Conservation (phyloP, 1,139 yeast species). For the Candida gigantensis region DNA sequence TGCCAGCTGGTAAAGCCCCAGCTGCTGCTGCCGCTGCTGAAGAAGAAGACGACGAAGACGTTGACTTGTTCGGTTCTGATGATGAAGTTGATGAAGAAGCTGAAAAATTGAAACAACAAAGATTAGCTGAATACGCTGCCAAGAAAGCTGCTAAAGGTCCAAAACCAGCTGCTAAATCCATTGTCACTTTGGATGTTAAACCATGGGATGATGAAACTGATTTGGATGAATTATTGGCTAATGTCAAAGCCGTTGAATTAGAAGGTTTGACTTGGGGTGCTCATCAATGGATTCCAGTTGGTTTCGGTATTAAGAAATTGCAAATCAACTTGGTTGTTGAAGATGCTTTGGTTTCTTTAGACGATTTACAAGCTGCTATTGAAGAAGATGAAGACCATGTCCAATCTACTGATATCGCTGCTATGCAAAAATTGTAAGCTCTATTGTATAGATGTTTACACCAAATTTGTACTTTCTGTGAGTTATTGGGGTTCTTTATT, state of each 20-base stretch:
- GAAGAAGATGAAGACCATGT: slow-evolving; percentile 99
- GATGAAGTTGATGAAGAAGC: slow-evolving; percentile 96
- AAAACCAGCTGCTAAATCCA: slow-evolving; percentile 97
- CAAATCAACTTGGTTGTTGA: slow-evolving; percentile 98
- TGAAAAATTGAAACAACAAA: slow-evolving; percentile 93
- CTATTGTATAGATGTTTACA: not conserved
- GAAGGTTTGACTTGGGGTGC: slow-evolving; percentile 99
- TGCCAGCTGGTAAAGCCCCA: slow-evolving; percentile 77
- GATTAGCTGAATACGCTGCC: slow-evolving; percentile 96
- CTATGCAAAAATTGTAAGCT: slow-evolving; percentile 92
- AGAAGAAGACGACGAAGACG: slow-evolving; percentile 86
- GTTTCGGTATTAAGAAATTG: slow-evolving; percentile 99
- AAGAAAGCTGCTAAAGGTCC: slow-evolving; percentile 97
- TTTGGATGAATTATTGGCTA: slow-evolving; percentile 81
- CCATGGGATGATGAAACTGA: slow-evolving; percentile 99
- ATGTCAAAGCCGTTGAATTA: slow-evolving; percentile 78
- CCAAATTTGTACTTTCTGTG: too few relatives aligned
- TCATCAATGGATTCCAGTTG: slow-evolving; percentile 92
- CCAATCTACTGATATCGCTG: slow-evolving; percentile 97
- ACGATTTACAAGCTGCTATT: slow-evolving; percentile 78
- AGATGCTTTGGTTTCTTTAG: slow-evolving; percentile 93
- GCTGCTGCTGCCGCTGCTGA: slow-evolving; percentile 58
- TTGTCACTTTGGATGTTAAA: slow-evolving; percentile 95
- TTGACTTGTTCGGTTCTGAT: slow-evolving; percentile 91
- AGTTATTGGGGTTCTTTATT: too few relatives aligned